These are phyloP conservation scores for Polyporus arcularius DNA, from an alignment of 768 basidiomycete species.

Conservation along the genomic window DNA sequence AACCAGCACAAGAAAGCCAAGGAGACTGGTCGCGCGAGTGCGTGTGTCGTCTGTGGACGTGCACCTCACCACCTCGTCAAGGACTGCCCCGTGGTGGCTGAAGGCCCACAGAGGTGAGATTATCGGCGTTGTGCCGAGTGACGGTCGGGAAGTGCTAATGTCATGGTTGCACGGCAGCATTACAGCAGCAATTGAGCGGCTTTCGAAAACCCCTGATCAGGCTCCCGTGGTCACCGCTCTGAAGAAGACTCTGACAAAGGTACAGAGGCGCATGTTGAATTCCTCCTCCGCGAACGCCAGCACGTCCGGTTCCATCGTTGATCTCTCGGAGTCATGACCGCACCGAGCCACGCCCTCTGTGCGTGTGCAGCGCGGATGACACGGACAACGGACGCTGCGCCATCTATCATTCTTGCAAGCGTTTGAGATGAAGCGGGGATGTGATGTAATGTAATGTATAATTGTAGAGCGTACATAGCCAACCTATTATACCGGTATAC, in stretches of 20 bases:
- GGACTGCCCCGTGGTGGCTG: slow-evolving; percentile 55
- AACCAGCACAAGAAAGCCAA: slow-evolving; percentile 43
- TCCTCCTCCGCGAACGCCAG: background rate
- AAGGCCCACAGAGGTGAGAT: slow-evolving; percentile 56
- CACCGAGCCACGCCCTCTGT: background rate
- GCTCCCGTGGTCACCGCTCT: slow-evolving; percentile 38
- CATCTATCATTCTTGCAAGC: background rate
- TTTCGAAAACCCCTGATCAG: slow-evolving; percentile 43
- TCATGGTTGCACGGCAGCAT: background rate
- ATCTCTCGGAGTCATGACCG: slow-evolving; percentile 9
- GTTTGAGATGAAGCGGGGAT: background rate
- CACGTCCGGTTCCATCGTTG: slow-evolving; percentile 4
- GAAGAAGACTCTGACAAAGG: slow-evolving; percentile 38
- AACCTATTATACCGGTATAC: too few relatives aligned
- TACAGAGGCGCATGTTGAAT: slow-evolving; percentile 30
- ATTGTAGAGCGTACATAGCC: too few relatives aligned
- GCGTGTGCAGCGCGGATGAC: background rate
- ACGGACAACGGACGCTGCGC: background rate
- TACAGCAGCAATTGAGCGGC: slow-evolving; percentile 45
- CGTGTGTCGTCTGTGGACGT: slow-evolving; percentile 53
- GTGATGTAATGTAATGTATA: too few relatives aligned
- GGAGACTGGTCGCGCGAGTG: slow-evolving; percentile 13
- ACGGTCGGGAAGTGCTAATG: background rate
- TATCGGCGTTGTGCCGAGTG: background rate
- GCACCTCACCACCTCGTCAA: slow-evolving; percentile 47